phyloP scores from a whole-genome alignment of 2,329 filamentous ascomycete genomes.

The Penicillium sp. region DNA sequence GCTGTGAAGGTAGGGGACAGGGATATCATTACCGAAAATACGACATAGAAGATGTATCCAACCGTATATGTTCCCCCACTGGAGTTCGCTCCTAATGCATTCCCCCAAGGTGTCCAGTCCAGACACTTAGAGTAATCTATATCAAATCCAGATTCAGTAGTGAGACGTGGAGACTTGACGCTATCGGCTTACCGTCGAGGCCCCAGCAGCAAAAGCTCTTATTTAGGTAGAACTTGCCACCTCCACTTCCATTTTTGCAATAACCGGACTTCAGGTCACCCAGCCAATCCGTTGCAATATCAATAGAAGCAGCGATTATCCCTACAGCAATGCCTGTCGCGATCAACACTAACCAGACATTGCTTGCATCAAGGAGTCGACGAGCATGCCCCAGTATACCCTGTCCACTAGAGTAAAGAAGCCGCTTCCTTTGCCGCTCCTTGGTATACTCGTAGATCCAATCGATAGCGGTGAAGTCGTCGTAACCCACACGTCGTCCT shows the following conservation, averaged over 20 bases:
- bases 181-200: slow-evolving; percentile 52
- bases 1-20: not conserved
- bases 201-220: slow-evolving; percentile 89
- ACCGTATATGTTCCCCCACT: slow-evolving; percentile 66
- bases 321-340: slow-evolving; percentile 77
- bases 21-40: slow-evolving; percentile 61
- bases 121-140: slow-evolving; percentile 64
- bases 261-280: slow-evolving; percentile 85
- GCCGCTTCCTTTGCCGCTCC: slow-evolving; percentile 77
- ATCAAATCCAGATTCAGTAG: slow-evolving; percentile 11
- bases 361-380: slow-evolving; percentile 70
- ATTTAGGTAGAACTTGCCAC: slow-evolving; percentile 83
- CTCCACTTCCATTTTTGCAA: slow-evolving; percentile 66
- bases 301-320: slow-evolving; percentile 74
- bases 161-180: not conserved
- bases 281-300: slow-evolving; percentile 85
- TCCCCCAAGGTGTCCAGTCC: slow-evolving; percentile 81
- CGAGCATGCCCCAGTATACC: slow-evolving; percentile 65
- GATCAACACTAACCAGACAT: slow-evolving; percentile 84
- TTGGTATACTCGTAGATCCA: slow-evolving; percentile 99
- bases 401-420: slow-evolving; percentile 59
- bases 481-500: slow-evolving; percentile 82
- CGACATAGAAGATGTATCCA: slow-evolving; percentile 76
- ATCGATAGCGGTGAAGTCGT: slow-evolving; percentile 93
- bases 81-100: slow-evolving; percentile 59